Conservation (phyloP, 495 filamentous ascomycete genomes). For the Penicillium fimorum region DNA sequence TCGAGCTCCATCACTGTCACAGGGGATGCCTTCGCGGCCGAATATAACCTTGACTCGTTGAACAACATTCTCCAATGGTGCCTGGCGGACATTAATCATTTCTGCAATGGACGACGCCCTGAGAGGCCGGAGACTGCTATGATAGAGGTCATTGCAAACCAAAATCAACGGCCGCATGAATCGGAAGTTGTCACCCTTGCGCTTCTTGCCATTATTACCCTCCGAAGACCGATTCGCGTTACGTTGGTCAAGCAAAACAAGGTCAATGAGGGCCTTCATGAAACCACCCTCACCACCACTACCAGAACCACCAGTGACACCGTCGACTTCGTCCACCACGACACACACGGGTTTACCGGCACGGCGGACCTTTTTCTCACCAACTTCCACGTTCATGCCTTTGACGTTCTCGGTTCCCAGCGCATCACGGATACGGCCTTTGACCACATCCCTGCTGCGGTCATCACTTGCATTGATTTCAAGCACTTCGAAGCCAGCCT, state of each 20-base stretch:
- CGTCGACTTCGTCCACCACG: conserved; percentile 94
- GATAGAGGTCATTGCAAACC: conserved; percentile 98
- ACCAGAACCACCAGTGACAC: conserved; percentile 77
- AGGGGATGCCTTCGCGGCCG: conserved; percentile 77
- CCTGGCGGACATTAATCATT: conserved; percentile 87
- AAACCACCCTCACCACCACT: conserved; percentile 78
- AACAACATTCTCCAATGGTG: conserved; percentile 83
- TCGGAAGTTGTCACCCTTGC: conserved; percentile 77
- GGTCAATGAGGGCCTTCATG: conserved; percentile 88
- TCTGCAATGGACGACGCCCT: conserved; percentile 79
- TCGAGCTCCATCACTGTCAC: conserved; percentile 82
- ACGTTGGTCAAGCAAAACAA: conserved; percentile 81
- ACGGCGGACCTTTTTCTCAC: conserved; percentile 62
- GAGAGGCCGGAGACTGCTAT: conserved; percentile 79
- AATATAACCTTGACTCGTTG: conserved; percentile 79
- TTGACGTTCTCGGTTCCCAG: conserved; percentile 91
- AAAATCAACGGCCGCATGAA: conserved; percentile 85
- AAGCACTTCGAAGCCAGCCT: conserved; percentile 92
- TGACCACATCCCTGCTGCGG: conserved; percentile 93
- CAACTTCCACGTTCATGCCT: conserved; percentile 65
- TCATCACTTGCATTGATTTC: conserved; percentile 97
- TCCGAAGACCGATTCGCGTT: conserved; percentile 55
- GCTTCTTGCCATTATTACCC: conserved; percentile 48
- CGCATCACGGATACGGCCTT: conserved; percentile 81
- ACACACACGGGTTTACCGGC: conserved; percentile 87